Base-by-base conservation (phyloP, 345 rosid genomes). In the Corchorus capsularis region DNA sequence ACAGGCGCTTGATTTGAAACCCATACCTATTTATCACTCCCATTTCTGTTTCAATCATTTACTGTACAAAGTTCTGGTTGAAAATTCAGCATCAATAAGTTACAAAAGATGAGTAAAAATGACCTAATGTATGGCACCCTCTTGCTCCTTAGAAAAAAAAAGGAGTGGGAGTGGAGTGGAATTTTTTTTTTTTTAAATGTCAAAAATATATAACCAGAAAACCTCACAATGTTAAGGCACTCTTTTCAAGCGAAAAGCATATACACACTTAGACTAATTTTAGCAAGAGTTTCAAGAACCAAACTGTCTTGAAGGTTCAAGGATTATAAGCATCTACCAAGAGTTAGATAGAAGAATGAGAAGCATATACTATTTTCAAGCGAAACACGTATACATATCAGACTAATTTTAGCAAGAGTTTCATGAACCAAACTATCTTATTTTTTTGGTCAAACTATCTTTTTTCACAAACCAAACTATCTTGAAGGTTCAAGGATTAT, bases 241-340 rank as follows among this genome's bases (percentile, higher is more conserved):
- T 27, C 27, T 32, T 17, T 60, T 7, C 27, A 27, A 27, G 27
- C 27, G 27, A 27, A 27, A 27, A 27, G 27, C 27, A 27, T 27
- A 32, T 13, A 34, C 4, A 62, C 12, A 15, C n/a, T n/a, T 4
- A 62, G 15, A 15, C 10, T 37, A 69, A 46, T 52, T 69, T 50
- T 32, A 34, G 50, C 73, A 8, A 69, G 34, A 50, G 34, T 34
- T 8, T 0, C 27, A 27, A 27, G 27, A 27, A 27, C 27, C 27
- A 52, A 52, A 52, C 8, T 11, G 16, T 52, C 60, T 34, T 52
- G 27, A 10, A 69, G 46, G 22, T 34, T 69, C 34, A 53, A 9
- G 22, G 35, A n/a, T 62, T 35, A 32, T 3, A 41, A 56, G 65
- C 37, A 79, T 79, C 74, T 37, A 19, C 41, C 35, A 22, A 20